Evolutionary conservation across 73 alveolate genomes (phyloP).

Genomic region (Paramecium sexaurelia): DNA sequence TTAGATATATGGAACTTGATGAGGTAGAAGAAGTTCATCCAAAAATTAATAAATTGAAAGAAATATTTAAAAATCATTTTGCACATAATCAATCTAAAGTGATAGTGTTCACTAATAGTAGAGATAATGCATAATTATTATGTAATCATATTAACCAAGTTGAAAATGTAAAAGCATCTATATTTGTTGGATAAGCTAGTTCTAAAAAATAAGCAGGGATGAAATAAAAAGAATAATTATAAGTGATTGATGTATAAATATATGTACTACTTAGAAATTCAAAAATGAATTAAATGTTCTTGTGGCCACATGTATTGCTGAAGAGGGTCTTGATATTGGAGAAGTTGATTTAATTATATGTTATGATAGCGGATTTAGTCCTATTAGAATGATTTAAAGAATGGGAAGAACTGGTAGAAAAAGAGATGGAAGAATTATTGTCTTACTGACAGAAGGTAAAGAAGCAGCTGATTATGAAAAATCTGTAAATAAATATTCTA

Average conservation of each 20-base stretch:
- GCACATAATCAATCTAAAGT: constrained; percentile 58
- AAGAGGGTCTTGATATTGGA: constrained; percentile 91
- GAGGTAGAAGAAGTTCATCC: constrained; percentile 57
- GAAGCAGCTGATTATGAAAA: constrained; percentile 71
- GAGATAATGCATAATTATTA: constrained; percentile 79
- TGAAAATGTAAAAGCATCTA: constrained; percentile 56
- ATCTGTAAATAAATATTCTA: constrained; percentile 30
- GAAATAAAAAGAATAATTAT: constrained; percentile 71
- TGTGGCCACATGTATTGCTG: constrained; percentile 90
- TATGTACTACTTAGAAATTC: background rate
- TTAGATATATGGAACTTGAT: constrained; percentile 9
- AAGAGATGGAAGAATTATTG: constrained; percentile 81
- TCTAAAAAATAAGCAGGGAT: constrained; percentile 67
- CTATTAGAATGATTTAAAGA: constrained; percentile 85
- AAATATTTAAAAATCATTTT: constrained; percentile 27
- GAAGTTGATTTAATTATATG: constrained; percentile 80
- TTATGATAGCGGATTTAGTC: constrained; percentile 83
- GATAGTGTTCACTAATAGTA: constrained; percentile 74
- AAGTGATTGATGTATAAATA: constrained; percentile 69
- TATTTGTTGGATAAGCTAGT: constrained; percentile 79
- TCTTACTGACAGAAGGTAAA: constrained; percentile 77
- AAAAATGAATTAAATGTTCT: constrained; percentile 73
- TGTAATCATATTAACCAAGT: constrained; percentile 63
- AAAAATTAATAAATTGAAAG: constrained; percentile 46
- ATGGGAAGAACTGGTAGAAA: constrained; percentile 92